Conservation (phyloP, 202 grass and related monocot genomes). For the Cymbopogon flexuosus region DNA sequence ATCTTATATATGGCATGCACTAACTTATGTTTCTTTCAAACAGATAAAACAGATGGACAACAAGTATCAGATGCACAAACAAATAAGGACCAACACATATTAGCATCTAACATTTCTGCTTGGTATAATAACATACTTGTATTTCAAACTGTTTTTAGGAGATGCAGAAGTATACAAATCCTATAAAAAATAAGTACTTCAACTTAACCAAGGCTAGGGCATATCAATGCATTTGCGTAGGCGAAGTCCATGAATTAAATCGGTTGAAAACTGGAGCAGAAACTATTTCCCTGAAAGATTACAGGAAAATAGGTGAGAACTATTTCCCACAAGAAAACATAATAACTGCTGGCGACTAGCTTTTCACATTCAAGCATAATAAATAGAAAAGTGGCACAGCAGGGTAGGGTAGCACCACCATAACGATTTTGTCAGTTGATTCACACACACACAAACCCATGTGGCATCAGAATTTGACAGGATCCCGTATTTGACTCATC, state of each 20-base stretch:
- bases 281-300: neutral
- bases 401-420: neutral
- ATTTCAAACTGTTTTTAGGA: neutral
- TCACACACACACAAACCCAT: neutral
- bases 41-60: neutral
- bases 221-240: neutral
- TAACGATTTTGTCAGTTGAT: neutral
- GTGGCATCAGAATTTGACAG: neutral
- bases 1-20: neutral
- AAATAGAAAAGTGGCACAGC: neutral
- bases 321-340: neutral
- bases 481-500: neutral
- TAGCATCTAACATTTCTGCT: neutral
- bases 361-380: neutral
- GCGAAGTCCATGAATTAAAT: neutral
- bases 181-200: neutral
- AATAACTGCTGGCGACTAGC: neutral
- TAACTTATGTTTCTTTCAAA: neutral
- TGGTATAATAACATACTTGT: neutral
- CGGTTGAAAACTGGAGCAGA: neutral
- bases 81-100: neutral
- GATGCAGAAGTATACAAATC: neutral
- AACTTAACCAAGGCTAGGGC: neutral
- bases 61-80: slow-evolving; percentile 5
- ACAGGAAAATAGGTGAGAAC: neutral